A percentile compares a stretch with the other conserved stretches of the same genome.
Conservation (phyloP, 2,329 filamentous ascomycete species). For the Cercospora janseana region DNA sequence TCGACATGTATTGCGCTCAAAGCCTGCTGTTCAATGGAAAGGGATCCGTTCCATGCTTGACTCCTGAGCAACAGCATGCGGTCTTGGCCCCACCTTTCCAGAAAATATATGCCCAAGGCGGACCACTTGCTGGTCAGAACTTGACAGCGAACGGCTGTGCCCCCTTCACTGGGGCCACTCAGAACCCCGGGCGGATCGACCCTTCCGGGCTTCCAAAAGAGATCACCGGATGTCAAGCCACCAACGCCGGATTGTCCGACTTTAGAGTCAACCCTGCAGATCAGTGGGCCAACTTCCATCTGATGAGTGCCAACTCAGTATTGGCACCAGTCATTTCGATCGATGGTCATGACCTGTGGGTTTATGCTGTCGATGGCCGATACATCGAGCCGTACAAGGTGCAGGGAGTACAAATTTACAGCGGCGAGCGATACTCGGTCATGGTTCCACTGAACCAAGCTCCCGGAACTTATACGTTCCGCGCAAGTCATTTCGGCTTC, state of each 20-base stretch:
- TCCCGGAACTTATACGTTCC: slow-evolving; percentile 40
- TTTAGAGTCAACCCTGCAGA: slow-evolving; percentile 18
- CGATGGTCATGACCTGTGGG: slow-evolving; percentile 22
- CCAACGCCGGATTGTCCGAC: slow-evolving; percentile 6
- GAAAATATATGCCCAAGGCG: slow-evolving; percentile 8
- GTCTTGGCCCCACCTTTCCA: slow-evolving; percentile 17
- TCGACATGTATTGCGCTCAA: slow-evolving; percentile 20
- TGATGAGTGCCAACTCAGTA: slow-evolving; percentile 16
- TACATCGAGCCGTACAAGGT: slow-evolving; percentile 55
- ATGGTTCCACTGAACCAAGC: slow-evolving; percentile 48
- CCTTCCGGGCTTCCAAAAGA: slow-evolving; percentile 13
- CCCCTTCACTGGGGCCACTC: slow-evolving; percentile 12
- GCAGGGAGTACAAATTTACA: slow-evolving; percentile 49
- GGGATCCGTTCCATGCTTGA: slow-evolving; percentile 18
- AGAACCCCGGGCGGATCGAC: slow-evolving; percentile 13
- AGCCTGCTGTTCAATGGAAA: slow-evolving; percentile 23
- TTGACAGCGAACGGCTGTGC: slow-evolving; percentile 17
- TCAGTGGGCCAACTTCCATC: slow-evolving; percentile 21
- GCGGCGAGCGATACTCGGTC: slow-evolving; percentile 56
- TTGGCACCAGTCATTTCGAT: slow-evolving; percentile 19
- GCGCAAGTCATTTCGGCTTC: slow-evolving; percentile 14
- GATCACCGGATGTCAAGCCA: slow-evolving; percentile 15
- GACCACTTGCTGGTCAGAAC: slow-evolving; percentile 6
- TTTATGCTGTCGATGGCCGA: slow-evolving; percentile 24
- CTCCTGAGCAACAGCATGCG: slow-evolving; percentile 15